Evolutionary conservation across 192 early-diverging fungal species (phyloP), one percentile per base, ranked within the genome.

Genomic region (Polychytrium aggregatum): DNA sequence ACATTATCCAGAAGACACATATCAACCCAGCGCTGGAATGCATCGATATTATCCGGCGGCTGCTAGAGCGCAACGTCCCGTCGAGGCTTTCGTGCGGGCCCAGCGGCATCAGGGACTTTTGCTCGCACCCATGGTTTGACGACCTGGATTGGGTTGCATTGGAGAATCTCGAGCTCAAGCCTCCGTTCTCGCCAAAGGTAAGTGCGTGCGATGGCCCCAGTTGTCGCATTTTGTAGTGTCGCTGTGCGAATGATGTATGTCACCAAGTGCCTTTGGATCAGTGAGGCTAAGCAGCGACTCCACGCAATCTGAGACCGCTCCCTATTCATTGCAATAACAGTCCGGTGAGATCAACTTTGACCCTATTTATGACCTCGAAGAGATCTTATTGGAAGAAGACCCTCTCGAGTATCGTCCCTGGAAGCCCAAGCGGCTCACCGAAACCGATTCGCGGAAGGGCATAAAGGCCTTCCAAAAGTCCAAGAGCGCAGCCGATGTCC

Each of bases 81-180:
- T 63, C 65, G 34, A 79, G 94, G 9, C 71, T 97, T 16, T 91
- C 92, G 1, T 80, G 82, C 48, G 81, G 80, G 9, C 49, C 71
- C 1, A 60, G 70, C 14, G 93, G 90, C 7, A 60, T 82, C 34
- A 69, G 77, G 45, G 68, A 66, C 29, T 55, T 74, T 25, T 72
- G 41, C 52, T 52, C 34, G 3, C 79, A 81, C 53, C 63, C 71
- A 9, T 81, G 57, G 51, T 67, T 81, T 39, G 21, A 31, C 2
- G 63, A 53, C 1, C 37, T 81, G 20, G 62, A 78, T 54, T 81
- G 73, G 73, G 66, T 55, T 13, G 36, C 26, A 20, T 60, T 78
- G 17, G 58, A 44, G 16, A 47, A 55, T 20, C 67, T 64, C 44
- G 44, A 66, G 38, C 40, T 52, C 27, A 22, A 33, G 31, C 74